Percentiles rank a stretch among this genome's conserved stretches.
Evolutionary conservation across 2,329 filamentous ascomycete genomes (phyloP).

Genomic region (Trichoderma hamatum): DNA sequence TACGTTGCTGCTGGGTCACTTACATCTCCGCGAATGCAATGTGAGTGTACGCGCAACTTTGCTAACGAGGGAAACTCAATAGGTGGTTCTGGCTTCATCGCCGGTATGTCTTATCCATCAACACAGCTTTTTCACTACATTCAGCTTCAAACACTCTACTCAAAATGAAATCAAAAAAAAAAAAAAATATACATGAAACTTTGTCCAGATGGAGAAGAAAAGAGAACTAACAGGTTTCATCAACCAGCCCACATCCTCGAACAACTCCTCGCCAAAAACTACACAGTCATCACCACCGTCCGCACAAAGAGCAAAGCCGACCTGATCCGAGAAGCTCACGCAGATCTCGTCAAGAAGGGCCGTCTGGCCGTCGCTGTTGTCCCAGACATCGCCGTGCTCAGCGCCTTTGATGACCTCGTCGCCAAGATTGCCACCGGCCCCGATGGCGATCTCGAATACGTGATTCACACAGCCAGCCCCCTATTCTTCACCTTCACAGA

Average conservation of each 20-base stretch:
- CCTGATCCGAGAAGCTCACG: slow-evolving; percentile 48
- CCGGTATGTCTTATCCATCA: slow-evolving; percentile 33
- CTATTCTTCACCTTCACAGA: slow-evolving; percentile 59
- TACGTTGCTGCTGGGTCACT: slow-evolving; percentile 1
- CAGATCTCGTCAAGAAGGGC: slow-evolving; percentile 49
- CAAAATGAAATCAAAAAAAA: background rate
- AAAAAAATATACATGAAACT: background rate
- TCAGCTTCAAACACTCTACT: background rate
- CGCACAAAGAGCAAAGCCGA: slow-evolving; percentile 57
- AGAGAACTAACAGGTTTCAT: background rate
- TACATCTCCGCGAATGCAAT: background rate
- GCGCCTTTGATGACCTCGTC: slow-evolving; percentile 71
- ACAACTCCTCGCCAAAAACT: slow-evolving; percentile 53
- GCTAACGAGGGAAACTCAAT: background rate
- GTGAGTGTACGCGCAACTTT: background rate
- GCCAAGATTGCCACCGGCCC: slow-evolving; percentile 38
- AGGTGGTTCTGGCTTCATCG: slow-evolving; percentile 44
- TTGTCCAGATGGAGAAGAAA: background rate
- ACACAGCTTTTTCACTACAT: background rate
- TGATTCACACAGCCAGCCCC: slow-evolving; percentile 64
- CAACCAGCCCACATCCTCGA: slow-evolving; percentile 56
- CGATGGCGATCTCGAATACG: slow-evolving; percentile 56
- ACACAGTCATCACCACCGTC: slow-evolving; percentile 60
- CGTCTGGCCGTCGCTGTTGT: slow-evolving; percentile 63
- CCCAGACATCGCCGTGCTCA: slow-evolving; percentile 72